Conservation (phyloP, 371 early-diverging fungal genomes). For the Rhizopus delemar region DNA sequence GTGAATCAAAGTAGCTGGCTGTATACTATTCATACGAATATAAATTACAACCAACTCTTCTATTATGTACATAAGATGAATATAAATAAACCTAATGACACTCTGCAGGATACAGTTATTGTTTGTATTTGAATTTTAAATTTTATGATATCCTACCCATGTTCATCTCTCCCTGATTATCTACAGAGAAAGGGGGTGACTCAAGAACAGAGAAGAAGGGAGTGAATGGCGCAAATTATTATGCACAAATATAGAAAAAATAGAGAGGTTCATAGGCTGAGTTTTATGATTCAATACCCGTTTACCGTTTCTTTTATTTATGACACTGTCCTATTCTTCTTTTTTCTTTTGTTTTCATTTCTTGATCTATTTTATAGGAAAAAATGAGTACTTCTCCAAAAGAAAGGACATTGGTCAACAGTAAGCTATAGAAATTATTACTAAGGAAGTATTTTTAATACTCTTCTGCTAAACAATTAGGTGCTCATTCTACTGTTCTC, state of each 20-base stretch:
- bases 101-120: too few species aligned
- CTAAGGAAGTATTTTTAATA: not conserved
- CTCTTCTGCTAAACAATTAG: not conserved
- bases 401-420: conserved; percentile 5
- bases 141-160: too few species aligned
- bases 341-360: not conserved
- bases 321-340: not conserved
- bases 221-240: too few species aligned
- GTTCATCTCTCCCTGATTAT: too few species aligned
- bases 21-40: not conserved
- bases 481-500: conserved; percentile 18
- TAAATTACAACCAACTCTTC: too few species aligned
- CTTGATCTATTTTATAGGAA: not conserved
- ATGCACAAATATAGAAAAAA: not conserved
- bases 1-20: not conserved
- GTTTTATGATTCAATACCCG: conserved; percentile 1
- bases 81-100: too few species aligned
- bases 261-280: not conserved
- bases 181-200: too few species aligned
- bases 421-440: conserved; percentile 5
- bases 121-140: too few species aligned
- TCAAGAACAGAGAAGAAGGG: too few species aligned
- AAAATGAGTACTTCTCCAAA: conserved; percentile 12
- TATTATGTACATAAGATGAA: too few species aligned
- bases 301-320: not conserved